A percentile compares a stretch with the other conserved stretches of the same genome.
Conservation (phyloP, 805 yeast species). For the Barnettozyma vustinii region DNA sequence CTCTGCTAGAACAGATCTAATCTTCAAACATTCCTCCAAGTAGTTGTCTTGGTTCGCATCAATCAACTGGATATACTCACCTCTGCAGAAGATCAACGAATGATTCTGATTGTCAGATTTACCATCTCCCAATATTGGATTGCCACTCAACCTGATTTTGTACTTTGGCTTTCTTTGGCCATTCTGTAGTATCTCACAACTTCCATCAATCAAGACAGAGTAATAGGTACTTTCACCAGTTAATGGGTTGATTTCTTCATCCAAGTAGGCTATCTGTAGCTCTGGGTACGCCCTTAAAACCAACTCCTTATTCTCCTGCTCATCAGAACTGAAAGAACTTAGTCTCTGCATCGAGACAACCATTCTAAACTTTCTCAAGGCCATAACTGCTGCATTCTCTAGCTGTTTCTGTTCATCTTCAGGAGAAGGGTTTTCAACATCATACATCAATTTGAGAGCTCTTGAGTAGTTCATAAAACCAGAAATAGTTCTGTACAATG, state of each 20-base stretch:
- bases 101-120: slow-evolving; percentile 81
- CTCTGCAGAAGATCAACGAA: slow-evolving; percentile 67
- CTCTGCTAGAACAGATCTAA: slow-evolving; percentile 68
- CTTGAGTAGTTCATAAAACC: slow-evolving; percentile 69
- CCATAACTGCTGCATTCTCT: slow-evolving; percentile 47
- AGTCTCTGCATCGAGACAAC: slow-evolving; percentile 63
- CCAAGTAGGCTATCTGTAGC: slow-evolving; percentile 57
- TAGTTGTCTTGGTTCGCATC: slow-evolving; percentile 86
- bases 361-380: slow-evolving; percentile 57
- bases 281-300: slow-evolving; percentile 63
- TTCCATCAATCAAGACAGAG: slow-evolving; percentile 68
- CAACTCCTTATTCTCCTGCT: slow-evolving; percentile 53
- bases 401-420: slow-evolving; percentile 32
- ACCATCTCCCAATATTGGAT: slow-evolving; percentile 82
- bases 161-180: slow-evolving; percentile 60
- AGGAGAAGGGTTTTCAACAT: slow-evolving; percentile 45
- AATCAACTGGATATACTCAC: slow-evolving; percentile 73
- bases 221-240: slow-evolving; percentile 42
- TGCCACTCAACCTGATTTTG: slow-evolving; percentile 63
- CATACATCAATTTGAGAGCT: slow-evolving; percentile 61
- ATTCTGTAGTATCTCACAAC: slow-evolving; percentile 51
- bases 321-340: slow-evolving; percentile 48
- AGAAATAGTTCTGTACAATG: slow-evolving; percentile 64
- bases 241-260: slow-evolving; percentile 36
- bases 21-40: slow-evolving; percentile 72